A percentile compares a stretch with the other conserved stretches of the same genome.
Conservation (phyloP, 2,329 filamentous ascomycete species). For the Thyridium curvatum region DNA sequence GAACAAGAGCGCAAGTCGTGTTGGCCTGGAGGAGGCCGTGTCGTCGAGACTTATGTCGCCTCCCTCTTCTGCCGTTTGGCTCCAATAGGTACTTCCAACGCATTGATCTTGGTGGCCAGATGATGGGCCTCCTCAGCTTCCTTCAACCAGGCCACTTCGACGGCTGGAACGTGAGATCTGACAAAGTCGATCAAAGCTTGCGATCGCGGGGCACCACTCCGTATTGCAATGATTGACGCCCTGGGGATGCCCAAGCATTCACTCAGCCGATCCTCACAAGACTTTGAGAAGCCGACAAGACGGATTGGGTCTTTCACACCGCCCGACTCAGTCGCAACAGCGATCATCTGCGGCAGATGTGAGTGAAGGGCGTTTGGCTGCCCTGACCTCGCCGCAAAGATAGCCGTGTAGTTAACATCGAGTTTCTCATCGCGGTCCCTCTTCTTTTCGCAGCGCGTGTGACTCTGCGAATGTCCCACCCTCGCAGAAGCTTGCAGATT, state of each 20-base stretch:
- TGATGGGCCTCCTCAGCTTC: slow-evolving; percentile 34
- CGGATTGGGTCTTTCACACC: slow-evolving; percentile 35
- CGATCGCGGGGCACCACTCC: slow-evolving; percentile 48
- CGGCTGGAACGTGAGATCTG: slow-evolving; percentile 39
- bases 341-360: slow-evolving; percentile 47
- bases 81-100: slow-evolving; percentile 32
- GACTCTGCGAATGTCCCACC: neutral
- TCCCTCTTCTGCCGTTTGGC: slow-evolving; percentile 21
- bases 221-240: slow-evolving; percentile 58
- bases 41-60: too few species aligned
- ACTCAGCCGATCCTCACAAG: slow-evolving; percentile 51
- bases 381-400: slow-evolving; percentile 54
- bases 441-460: neutral
- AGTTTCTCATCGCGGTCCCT: neutral
- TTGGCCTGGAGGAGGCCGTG: too few species aligned
- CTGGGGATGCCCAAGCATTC: slow-evolving; percentile 53
- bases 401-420: slow-evolving; percentile 33
- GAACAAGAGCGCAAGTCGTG: too few species aligned
- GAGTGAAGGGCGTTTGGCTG: slow-evolving; percentile 52
- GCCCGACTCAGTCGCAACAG: slow-evolving; percentile 35
- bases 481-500: slow-evolving; percentile 39
- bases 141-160: slow-evolving; percentile 51
- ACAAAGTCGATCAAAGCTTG: slow-evolving; percentile 52
- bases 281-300: slow-evolving; percentile 57
- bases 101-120: slow-evolving; percentile 40